Evolutionary conservation across 225 moss, liverwort and hornwort genomes (phyloP), one percentile per base, ranked within the genome.

Genomic region (Takakia lepidozioides): DNA sequence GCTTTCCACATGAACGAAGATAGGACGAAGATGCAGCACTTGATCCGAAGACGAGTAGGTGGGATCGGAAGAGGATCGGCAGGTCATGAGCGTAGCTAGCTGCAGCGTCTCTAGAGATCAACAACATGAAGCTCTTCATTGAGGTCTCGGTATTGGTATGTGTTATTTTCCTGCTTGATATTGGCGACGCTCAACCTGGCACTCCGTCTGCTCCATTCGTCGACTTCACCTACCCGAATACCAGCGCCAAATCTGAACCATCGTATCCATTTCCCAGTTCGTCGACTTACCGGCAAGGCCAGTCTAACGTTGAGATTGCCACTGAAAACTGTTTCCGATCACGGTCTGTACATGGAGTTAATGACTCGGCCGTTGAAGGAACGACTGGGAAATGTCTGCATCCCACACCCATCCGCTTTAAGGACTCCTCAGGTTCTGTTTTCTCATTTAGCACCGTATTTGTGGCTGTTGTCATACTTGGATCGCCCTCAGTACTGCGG

Each of bases 371-470:
- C 14, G 8, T 14, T 14, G 7, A 35, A 7, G 14, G 8, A 6
- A 14, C 34, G 34, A 35, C 34, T 14, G 14, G 34, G 34, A 49
- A 25, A 4, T 49, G 22, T 14, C 48, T 49, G 20, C 24, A 21
- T n/a, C 14, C 24, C 22, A 49, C 8, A 23, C 48, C 23, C 1
- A 25, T 49, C 3, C 20, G 26, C 9, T 49, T 49, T 15, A 49
- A 49, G 24, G 48, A 49, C 23, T 6, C 19, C 21, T 14, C 8
- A 15, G 27, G 24, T 15, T 27, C 24, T 23, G 20, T 14, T 19
- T 15, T 49, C 48, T 49, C 48, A 23, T 49, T 49, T 25, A 49
- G 48, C 48, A 49, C 48, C 24, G 3, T 27, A 9, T 49, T 49
- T n/a, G 10, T 5, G n/a, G 48, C 23, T 1, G 8, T 8, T 15